phyloP scores from a whole-genome alignment of 306 rosid species.

The Sicyos baderoa region DNA sequence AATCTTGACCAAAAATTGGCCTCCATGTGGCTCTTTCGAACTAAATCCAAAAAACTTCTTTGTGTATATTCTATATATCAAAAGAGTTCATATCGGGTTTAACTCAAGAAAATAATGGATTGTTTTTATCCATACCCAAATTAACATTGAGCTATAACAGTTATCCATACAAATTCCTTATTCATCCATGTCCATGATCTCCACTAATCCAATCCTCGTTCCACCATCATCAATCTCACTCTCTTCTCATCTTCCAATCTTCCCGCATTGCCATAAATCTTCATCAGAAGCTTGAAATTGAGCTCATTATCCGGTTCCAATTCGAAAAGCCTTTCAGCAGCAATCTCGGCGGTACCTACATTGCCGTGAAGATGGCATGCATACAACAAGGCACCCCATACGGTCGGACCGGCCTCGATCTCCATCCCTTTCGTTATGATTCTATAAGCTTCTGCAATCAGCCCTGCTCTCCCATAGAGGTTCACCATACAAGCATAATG shows the following conservation, averaged over 20 bases:
- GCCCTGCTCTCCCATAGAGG: constrained; percentile 82
- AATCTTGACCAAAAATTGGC: too few species aligned
- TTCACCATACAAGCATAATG: constrained; percentile 85
- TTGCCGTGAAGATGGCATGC: constrained; percentile 59
- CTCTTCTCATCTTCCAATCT: constrained; percentile 53
- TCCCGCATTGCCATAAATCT: constrained; percentile 52
- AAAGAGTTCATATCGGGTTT: too few species aligned
- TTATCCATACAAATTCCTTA: neutral
- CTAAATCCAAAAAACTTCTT: too few species aligned
- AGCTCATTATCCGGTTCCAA: constrained; percentile 80
- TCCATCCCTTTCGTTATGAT: constrained; percentile 40
- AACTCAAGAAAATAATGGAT: too few species aligned
- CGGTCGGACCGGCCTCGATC: constrained; percentile 65
- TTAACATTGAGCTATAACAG: neutral
- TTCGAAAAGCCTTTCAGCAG: constrained; percentile 69
- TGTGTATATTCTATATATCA: too few species aligned
- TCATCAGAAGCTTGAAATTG: constrained; percentile 68
- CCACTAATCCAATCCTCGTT: constrained; percentile 40
- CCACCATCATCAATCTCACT: constrained; percentile 53
- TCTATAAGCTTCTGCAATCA: constrained; percentile 52
- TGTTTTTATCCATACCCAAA: too few species aligned
- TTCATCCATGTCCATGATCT: neutral
- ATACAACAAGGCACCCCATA: constrained; percentile 82
- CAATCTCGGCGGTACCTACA: constrained; percentile 57
- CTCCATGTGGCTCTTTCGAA: too few species aligned